phyloP scores from a whole-genome alignment of 2,329 filamentous ascomycete species.

The Cyphellophora attinorum region DNA sequence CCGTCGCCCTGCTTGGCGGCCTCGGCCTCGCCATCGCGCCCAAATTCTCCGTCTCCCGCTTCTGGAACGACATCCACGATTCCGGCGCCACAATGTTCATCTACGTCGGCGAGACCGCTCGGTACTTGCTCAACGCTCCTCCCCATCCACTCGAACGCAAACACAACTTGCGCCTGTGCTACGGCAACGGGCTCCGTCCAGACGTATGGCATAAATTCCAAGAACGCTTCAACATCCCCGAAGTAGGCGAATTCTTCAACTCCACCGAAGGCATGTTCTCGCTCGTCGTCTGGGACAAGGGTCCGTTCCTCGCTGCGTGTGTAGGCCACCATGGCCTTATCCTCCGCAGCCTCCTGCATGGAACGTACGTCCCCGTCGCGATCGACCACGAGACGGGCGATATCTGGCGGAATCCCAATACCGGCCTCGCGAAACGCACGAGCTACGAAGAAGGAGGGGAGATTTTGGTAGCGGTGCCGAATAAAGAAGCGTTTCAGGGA shows the following conservation, averaged over 20 bases:
- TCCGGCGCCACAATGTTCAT: slow-evolving; percentile 49
- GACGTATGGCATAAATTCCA: slow-evolving; percentile 41
- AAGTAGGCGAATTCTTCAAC: slow-evolving; percentile 67
- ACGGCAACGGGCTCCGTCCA: slow-evolving; percentile 38
- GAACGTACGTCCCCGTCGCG: slow-evolving; percentile 55
- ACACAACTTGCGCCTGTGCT: slow-evolving; percentile 34
- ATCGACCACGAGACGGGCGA: slow-evolving; percentile 61
- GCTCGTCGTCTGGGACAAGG: slow-evolving; percentile 50
- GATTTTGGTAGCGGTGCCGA: slow-evolving; percentile 59
- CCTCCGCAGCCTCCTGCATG: slow-evolving; percentile 41
- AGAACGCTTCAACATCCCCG: slow-evolving; percentile 28
- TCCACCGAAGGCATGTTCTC: slow-evolving; percentile 62
- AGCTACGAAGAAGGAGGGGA: slow-evolving; percentile 64
- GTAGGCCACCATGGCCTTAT: slow-evolving; percentile 65
- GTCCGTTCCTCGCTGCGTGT: slow-evolving; percentile 52
- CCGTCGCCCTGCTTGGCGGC: slow-evolving; percentile 46
- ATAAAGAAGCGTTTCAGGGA: slow-evolving; percentile 61
- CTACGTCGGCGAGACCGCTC: slow-evolving; percentile 39
- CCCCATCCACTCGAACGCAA: slow-evolving; percentile 34
- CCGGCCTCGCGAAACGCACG: slow-evolving; percentile 56
- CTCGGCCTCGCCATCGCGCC: slow-evolving; percentile 30
- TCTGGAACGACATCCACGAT: slow-evolving; percentile 21
- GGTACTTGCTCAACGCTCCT: slow-evolving; percentile 37
- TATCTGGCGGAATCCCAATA: slow-evolving; percentile 55
- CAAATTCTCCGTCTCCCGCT: slow-evolving; percentile 21